Evolutionary conservation across 805 yeast genomes (phyloP), one percentile per base, ranked within the genome.

Genomic region (Starmera caribaea): DNA sequence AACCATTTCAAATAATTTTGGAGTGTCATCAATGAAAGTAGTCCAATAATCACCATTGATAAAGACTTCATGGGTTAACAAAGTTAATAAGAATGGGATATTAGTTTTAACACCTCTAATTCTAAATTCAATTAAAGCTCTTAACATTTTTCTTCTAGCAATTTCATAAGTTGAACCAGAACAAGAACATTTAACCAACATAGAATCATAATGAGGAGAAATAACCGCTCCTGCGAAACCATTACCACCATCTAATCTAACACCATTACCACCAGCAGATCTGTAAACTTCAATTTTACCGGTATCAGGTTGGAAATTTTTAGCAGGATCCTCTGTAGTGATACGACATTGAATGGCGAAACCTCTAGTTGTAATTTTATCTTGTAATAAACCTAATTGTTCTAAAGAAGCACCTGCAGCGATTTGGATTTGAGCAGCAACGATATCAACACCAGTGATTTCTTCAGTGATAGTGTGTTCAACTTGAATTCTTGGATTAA

Each of bases 191-290:
- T 90, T 90, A 49, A 90, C 98, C 74, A 90, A 76, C 96, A 90
- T 84, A 30, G 97, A 89, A 66, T 90, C 98, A 67, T 90, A 90
- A 66, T 87, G 96, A 33, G 98, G 98, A 29, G 96, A 81, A 51
- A 90, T 92, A 49, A 92, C 79, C 16, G 97, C 84, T 48, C 98
- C 98, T 11, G 96, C 95, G 62, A 87, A 90, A 4, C 96, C 97
- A 61, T 90, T 90, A 67, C 97, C 97, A 69, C 98, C 98, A 57
- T 90, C 98, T 52, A 92, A 74, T 69, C 99, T 81, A 36, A 92
- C 97, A 63, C 99, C 99, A 59, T 92, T 92, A 72, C 99, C 99
- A 66, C 98, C 98, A 16, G 97, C 86, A 35, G 97, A 88, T 63
- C 97, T 79, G 71, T 90, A 90, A 35, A 90, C 98, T 65, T 90